These are phyloP conservation scores for Albugo laibachii DNA, from an alignment of 352 stramenopile species.

Conservation along the genomic window DNA sequence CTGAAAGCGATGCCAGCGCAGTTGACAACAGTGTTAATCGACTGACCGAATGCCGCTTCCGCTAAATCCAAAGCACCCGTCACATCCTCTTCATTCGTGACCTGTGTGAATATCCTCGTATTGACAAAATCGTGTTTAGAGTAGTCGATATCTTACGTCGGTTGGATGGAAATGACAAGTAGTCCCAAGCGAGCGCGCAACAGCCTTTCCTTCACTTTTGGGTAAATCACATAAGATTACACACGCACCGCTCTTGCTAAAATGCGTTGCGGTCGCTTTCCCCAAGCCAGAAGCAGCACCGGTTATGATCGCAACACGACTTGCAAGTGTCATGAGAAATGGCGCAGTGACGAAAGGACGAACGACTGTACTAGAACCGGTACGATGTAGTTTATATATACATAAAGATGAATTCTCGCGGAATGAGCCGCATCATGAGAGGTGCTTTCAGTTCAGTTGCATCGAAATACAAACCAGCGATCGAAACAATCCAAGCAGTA, in stretches of 20 bases:
- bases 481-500: constrained; percentile 27
- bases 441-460: too few species aligned
- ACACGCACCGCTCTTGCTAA: constrained; percentile 76
- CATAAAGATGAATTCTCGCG: too few species aligned
- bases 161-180: constrained; percentile 70
- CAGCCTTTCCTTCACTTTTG: constrained; percentile 49
- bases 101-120: constrained; percentile 19
- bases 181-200: constrained; percentile 49
- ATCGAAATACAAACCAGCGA: too few species aligned
- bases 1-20: constrained; percentile 89
- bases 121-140: constrained; percentile 2
- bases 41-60: constrained; percentile 81
- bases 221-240: constrained; percentile 88
- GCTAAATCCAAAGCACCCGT: constrained; percentile 78
- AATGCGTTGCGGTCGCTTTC: constrained; percentile 75
- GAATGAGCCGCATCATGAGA: too few species aligned
- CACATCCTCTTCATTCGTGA: constrained; percentile 83
- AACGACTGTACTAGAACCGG: too few species aligned
- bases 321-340: constrained; percentile 26
- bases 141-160: constrained; percentile 20
- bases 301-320: constrained; percentile 78
- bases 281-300: constrained; percentile 88
- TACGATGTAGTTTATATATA: too few species aligned
- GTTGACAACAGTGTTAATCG: constrained; percentile 88
- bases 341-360: too few species aligned